A percentile compares a stretch with the other conserved stretches of the same genome.
Evolutionary conservation across 805 yeast genomes (phyloP).

Genomic region (Diddensiella caesifluorescens): DNA sequence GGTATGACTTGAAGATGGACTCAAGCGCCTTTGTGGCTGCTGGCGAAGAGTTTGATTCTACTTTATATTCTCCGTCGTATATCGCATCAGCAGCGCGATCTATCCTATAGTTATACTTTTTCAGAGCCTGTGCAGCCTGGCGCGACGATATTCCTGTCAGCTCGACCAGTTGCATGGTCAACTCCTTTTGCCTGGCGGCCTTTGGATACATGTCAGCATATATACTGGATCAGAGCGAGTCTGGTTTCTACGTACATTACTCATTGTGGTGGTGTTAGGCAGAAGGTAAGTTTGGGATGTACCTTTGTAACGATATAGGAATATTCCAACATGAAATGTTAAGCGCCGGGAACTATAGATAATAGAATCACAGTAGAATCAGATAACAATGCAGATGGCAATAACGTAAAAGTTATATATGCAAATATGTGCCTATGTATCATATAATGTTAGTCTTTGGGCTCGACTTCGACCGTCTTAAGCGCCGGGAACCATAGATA

Average conservation of each 20-base stretch:
- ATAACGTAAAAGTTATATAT: no score
- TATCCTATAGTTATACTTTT: conserved; percentile 29
- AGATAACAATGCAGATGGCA: no score
- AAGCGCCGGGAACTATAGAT: no score
- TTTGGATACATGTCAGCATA: neutral
- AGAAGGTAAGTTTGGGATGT: neutral
- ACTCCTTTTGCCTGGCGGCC: conserved; percentile 14
- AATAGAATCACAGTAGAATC: no score
- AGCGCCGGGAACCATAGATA: no score
- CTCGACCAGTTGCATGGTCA: conserved; percentile 13
- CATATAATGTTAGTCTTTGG: no score
- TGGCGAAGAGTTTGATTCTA: conserved; percentile 6
- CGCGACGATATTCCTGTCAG: conserved; percentile 17
- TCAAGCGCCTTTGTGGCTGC: conserved; percentile 1
- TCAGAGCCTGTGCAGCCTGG: conserved; percentile 17
- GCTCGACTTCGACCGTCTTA: no score
- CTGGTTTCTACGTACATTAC: conserved; percentile 4
- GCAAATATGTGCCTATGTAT: no score
- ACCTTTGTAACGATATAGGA: neutral
- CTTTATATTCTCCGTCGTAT: conserved; percentile 23
- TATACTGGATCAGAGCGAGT: neutral
- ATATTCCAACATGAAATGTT: neutral
- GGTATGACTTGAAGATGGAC: conserved; percentile 25
- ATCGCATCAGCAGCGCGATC: conserved; percentile 34
- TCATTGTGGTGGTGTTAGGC: conserved; percentile 1